A percentile compares a stretch with the other conserved stretches of the same genome.
Conservation (phyloP, 768 basidiomycete species). For the Lactarius psammicola region DNA sequence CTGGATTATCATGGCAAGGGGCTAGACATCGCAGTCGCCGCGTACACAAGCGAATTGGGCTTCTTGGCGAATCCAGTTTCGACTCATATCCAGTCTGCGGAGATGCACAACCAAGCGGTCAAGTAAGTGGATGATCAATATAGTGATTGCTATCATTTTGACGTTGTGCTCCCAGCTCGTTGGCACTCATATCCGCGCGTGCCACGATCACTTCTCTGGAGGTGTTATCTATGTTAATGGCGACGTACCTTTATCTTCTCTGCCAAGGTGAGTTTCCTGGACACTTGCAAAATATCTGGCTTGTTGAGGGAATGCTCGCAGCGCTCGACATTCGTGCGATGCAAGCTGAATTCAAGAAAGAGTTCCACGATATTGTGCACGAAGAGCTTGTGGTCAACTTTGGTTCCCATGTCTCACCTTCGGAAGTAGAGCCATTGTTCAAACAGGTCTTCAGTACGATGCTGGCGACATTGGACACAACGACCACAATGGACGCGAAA, state of each 20-base stretch:
- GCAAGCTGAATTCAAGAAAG: conserved; percentile 59
- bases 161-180: conserved; percentile 49
- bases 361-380: conserved; percentile 47
- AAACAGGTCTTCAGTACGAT: conserved; percentile 44
- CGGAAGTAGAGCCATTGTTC: conserved; percentile 38
- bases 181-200: conserved; percentile 81
- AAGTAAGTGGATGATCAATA: conserved; percentile 52
- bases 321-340: conserved; percentile 80
- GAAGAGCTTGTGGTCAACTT: conserved; percentile 52
- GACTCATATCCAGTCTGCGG: conserved; percentile 81
- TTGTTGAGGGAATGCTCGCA: not conserved
- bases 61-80: conserved; percentile 87
- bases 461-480: conserved; percentile 55
- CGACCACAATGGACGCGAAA: conserved; percentile 67
- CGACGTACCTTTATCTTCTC: conserved; percentile 73
- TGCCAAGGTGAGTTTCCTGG: conserved; percentile 49
- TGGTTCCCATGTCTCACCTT: conserved; percentile 37
- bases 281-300: not conserved
- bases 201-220: conserved; percentile 77
- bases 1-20: conserved; percentile 83
- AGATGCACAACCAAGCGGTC: conserved; percentile 91
- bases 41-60: conserved; percentile 83
- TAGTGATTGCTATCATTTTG: conserved; percentile 8
- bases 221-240: conserved; percentile 67
- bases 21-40: conserved; percentile 78